Evolutionary conservation across 108 stramenopile species (phyloP), one percentile per base, ranked within the genome.

Genomic region (Fistulifera pelliculosa): DNA sequence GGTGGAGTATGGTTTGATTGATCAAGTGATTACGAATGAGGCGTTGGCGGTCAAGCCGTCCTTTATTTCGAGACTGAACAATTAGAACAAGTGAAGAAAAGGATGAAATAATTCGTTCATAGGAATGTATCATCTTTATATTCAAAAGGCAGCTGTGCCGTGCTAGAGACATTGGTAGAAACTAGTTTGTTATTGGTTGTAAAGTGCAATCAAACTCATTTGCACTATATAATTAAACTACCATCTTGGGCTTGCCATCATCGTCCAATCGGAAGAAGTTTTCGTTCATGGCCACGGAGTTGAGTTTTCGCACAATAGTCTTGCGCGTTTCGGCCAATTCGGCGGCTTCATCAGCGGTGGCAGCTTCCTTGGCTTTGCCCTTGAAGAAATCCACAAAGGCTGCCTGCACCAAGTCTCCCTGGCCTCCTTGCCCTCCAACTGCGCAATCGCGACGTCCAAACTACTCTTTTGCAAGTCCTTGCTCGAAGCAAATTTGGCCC

Each of bases 1-100:
- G 23, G 90, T 95, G 19, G 93, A 90, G 59, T 98, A 98, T 66
- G 97, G 97, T 17, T 68, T 98, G 19, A 91, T 96, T 70, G 97
- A 98, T 77, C 71, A 84, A 59, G 96, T 98, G 16, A 70, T 90
- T 52, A 64, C 82, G 47, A 83, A 66, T 69, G 74, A 77, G 47
- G 63, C 69, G 27, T 62, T 81, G 38, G 69, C 93, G 15, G 77
- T 80, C 56, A 72, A 84, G 43, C 92, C 92, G 12, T 58, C 76
- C 0, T 93, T 93, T 52, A 77, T 92, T 64, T 54, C 76, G 26
- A 74, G 77, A 49, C 62, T 75, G 71, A 35, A 35, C 8, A 35
- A 35, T 35, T 35, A 35, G 31, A 35, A 6, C 8, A 6, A 47
- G 10, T 47, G 3, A 21, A 47, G 5, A 22, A 47, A 22, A 47